Conservation (phyloP, 2,329 filamentous ascomycete genomes). For the Chaetomium olivaceum region DNA sequence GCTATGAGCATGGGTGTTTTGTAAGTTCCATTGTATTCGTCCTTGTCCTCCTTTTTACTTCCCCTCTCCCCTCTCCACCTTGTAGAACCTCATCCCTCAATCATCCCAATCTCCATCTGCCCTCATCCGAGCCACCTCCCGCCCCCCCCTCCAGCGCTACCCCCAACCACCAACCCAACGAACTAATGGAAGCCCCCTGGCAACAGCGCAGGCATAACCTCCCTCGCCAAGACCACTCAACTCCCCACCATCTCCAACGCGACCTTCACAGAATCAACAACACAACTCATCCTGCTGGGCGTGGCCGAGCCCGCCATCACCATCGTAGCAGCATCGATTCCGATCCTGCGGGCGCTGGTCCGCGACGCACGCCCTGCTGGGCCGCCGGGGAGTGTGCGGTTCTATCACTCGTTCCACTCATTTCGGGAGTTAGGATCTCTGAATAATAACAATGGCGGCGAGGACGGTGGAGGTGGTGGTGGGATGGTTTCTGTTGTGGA, state of each 20-base stretch:
- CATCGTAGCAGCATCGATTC: conserved; percentile 32
- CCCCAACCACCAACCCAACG: too few relatives aligned
- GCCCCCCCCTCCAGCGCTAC: too few relatives aligned
- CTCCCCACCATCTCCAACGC: conserved; percentile 31
- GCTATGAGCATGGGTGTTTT: conserved; percentile 49
- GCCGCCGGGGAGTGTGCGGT: conserved; percentile 28
- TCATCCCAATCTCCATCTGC: neutral
- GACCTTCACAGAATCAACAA: conserved; percentile 29
- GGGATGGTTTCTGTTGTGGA: too few relatives aligned
- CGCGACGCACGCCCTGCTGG: conserved; percentile 23
- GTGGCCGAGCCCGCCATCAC: conserved; percentile 31
- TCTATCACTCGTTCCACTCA: conserved; percentile 27
- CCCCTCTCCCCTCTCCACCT: neutral
- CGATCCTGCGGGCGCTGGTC: conserved; percentile 31
- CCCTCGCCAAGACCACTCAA: conserved; percentile 32
- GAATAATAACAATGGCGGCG: too few relatives aligned
- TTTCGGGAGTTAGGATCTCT: neutral
- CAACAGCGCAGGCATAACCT: conserved; percentile 32
- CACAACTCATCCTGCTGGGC: conserved; percentile 29
- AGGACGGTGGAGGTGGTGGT: neutral
- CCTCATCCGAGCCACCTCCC: neutral
- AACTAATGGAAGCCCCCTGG: neutral
- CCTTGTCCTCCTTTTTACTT: neutral
- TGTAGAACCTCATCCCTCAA: neutral
- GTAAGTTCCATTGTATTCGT: conserved; percentile 13